A percentile compares a stretch with the other conserved stretches of the same genome.
These are phyloP conservation scores for Aspergillus hortae DNA, from an alignment of 2,329 filamentous ascomycete genomes.

Conservation along the genomic window DNA sequence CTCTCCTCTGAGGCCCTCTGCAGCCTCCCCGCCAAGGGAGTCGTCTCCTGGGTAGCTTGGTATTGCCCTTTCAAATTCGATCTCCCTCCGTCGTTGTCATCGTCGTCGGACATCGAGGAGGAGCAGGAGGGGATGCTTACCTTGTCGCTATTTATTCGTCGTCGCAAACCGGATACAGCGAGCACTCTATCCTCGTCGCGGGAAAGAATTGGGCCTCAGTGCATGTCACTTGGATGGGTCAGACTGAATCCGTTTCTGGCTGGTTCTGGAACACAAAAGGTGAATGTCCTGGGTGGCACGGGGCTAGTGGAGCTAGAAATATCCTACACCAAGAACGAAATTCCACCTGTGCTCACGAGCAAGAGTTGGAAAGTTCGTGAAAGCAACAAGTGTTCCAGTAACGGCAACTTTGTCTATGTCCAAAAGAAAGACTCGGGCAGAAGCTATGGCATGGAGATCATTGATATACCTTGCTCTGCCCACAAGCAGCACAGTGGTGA, in stretches of 20 bases:
- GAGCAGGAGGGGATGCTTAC: neutral
- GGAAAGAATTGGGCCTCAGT: neutral
- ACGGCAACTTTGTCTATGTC: neutral
- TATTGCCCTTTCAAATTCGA: slow-evolving; percentile 3
- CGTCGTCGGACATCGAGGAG: neutral
- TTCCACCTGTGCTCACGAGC: neutral
- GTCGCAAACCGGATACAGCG: neutral
- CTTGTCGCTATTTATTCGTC: neutral
- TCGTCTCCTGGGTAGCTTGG: neutral
- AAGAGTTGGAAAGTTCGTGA: neutral
- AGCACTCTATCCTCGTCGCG: neutral
- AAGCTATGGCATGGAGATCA: slow-evolving; percentile 5
- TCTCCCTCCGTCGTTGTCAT: neutral
- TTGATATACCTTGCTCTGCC: neutral
- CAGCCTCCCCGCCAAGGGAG: neutral
- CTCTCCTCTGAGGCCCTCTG: slow-evolving; percentile 1
- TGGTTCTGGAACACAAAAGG: neutral
- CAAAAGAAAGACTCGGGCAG: slow-evolving; percentile 5
- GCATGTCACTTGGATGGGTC: slow-evolving; percentile 2
- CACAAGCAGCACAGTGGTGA: neutral
- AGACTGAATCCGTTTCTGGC: slow-evolving; percentile 4
- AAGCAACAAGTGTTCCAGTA: neutral
- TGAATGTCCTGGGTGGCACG: slow-evolving; percentile 2
- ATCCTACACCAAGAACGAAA: slow-evolving; percentile 1
- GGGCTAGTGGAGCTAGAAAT: neutral